Conservation (phyloP, 2,329 filamentous ascomycete genomes). For the Talaromyces sp. region DNA sequence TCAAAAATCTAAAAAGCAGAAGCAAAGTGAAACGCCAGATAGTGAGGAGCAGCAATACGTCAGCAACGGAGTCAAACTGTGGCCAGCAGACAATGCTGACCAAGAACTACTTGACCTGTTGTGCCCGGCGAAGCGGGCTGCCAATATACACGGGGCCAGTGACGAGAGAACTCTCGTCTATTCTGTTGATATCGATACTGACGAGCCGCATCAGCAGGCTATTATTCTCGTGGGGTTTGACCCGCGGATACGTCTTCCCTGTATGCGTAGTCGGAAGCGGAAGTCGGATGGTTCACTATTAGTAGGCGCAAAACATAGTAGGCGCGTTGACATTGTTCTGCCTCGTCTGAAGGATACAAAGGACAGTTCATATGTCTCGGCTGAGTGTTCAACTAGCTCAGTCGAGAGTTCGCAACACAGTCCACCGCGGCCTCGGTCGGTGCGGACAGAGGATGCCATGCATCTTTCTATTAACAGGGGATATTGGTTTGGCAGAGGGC, state of each 20-base stretch:
- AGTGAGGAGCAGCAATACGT: constrained; percentile 33
- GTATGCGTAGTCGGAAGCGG: constrained; percentile 13
- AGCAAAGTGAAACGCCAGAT: not conserved
- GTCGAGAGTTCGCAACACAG: not conserved
- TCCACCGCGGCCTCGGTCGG: not conserved
- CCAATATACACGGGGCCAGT: constrained; percentile 27
- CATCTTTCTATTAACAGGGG: constrained; percentile 10
- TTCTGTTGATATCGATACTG: constrained; percentile 22
- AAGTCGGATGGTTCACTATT: not conserved
- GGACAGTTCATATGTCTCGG: no score
- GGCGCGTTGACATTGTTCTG: not conserved
- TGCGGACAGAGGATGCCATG: constrained; percentile 7
- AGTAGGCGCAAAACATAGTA: not conserved
- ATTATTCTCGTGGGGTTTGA: constrained; percentile 37
- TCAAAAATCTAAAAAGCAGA: not conserved
- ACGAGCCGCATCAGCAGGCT: constrained; percentile 19
- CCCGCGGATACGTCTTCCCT: constrained; percentile 26
- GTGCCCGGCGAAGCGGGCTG: constrained; percentile 30
- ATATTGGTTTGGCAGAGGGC: constrained; percentile 8
- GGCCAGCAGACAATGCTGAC: constrained; percentile 36
- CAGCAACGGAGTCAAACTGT: constrained; percentile 34
- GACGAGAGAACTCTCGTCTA: constrained; percentile 38
- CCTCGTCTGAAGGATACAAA: not conserved
- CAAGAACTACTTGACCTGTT: constrained; percentile 32
- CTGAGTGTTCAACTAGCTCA: not conserved